Conservation (phyloP, 2,329 filamentous ascomycete species). For the Ophiostoma montium region DNA sequence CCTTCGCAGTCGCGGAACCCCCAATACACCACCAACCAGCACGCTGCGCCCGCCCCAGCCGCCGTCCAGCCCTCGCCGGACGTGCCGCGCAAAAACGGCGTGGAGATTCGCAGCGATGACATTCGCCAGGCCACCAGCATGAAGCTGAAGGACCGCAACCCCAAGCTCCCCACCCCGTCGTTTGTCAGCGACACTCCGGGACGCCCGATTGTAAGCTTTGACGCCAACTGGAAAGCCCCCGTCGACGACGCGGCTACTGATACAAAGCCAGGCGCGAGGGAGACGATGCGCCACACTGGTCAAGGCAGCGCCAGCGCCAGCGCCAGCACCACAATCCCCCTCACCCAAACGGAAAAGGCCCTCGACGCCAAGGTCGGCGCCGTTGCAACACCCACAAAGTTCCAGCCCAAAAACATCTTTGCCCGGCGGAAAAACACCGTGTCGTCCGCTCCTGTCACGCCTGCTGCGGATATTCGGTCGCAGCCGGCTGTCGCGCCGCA, state of each 20-base stretch:
- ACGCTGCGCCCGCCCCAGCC: conserved; percentile 19
- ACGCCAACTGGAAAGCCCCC: conserved; percentile 65
- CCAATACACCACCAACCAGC: conserved; percentile 56
- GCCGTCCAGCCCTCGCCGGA: conserved; percentile 21
- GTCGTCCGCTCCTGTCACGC: conserved; percentile 39
- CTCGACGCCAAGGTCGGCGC: conserved; percentile 14
- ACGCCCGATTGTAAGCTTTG: conserved; percentile 94
- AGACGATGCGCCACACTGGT: neutral
- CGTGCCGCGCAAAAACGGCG: conserved; percentile 55
- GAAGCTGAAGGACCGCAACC: conserved; percentile 70
- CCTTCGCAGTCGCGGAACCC: conserved; percentile 73
- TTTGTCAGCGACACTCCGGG: conserved; percentile 83
- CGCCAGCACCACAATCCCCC: conserved; percentile 14
- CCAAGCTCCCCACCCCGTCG: conserved; percentile 74
- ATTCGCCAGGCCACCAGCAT: conserved; percentile 86
- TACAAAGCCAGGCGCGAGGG: conserved; percentile 41
- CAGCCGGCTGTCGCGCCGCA: conserved; percentile 20
- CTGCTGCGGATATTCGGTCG: conserved; percentile 32
- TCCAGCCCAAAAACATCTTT: conserved; percentile 8
- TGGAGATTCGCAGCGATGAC: conserved; percentile 75
- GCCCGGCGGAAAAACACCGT: conserved; percentile 19
- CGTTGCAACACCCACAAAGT: conserved; percentile 6
- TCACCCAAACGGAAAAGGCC: neutral
- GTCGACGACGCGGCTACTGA: conserved; percentile 48
- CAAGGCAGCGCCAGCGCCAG: neutral